Percentiles rank a stretch among this genome's conserved stretches.
phyloP scores from a whole-genome alignment of 2,329 filamentous ascomycete species.

The Trichoderma arundinaceum region DNA sequence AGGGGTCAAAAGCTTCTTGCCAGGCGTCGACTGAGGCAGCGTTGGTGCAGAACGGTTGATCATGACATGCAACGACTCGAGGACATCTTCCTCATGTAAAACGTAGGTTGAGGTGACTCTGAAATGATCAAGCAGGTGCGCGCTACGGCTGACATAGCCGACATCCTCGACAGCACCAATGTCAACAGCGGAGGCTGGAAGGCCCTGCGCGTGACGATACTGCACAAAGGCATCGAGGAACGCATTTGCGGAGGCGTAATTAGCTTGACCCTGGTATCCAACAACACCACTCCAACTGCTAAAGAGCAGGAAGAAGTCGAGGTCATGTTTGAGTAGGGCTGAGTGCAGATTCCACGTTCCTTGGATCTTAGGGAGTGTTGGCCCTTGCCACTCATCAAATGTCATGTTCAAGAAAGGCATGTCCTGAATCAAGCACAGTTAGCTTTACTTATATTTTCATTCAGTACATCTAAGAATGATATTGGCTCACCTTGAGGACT shows the following conservation, averaged over 20 bases:
- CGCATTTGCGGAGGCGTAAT: conserved; percentile 50
- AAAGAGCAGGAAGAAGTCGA: conserved; percentile 47
- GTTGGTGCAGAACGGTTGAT: no score
- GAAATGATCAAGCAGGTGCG: no score
- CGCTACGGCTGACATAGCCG: conserved; percentile 6
- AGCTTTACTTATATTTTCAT: conserved; percentile 8
- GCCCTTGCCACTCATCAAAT: conserved; percentile 38
- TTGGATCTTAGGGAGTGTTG: conserved; percentile 40
- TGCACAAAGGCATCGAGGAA: conserved; percentile 48
- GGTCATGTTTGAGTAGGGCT: conserved; percentile 24
- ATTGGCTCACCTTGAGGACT: no score
- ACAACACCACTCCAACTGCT: conserved; percentile 41
- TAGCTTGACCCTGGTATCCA: conserved; percentile 46
- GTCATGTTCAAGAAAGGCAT: conserved; percentile 44
- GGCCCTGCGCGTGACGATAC: conserved; percentile 38
- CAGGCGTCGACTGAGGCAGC: no score
- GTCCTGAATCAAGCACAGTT: conserved; percentile 40
- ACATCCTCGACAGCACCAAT: conserved; percentile 31
- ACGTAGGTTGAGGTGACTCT: no score
- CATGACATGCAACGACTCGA: no score
- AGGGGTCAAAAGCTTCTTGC: no score
- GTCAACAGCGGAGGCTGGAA: conserved; percentile 30
- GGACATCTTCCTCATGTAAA: no score
- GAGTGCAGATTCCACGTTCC: conserved; percentile 45
- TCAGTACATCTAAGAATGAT: no score